Evolutionary conservation across 768 basidiomycete genomes (phyloP).

Genomic region (Scleroderma bovista): DNA sequence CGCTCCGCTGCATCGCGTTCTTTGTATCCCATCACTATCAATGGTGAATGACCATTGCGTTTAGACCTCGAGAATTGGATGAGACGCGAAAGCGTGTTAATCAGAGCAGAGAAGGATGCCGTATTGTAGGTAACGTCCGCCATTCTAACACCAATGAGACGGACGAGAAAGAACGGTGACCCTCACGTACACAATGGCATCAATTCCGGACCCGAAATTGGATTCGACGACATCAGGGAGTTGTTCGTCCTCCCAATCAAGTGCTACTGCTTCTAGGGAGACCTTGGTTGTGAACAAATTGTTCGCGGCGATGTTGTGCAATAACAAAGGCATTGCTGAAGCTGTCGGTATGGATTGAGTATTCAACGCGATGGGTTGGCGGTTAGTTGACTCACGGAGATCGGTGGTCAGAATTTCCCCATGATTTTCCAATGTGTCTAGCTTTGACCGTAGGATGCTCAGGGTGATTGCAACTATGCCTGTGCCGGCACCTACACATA

Average conservation of each 20-base stretch:
- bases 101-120: slow-evolving; percentile 70
- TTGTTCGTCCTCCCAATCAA: slow-evolving; percentile 74
- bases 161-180: neutral
- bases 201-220: slow-evolving; percentile 36
- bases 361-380: neutral
- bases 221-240: slow-evolving; percentile 41
- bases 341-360: slow-evolving; percentile 34
- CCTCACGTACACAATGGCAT: slow-evolving; percentile 62
- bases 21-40: slow-evolving; percentile 78
- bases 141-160: slow-evolving; percentile 49
- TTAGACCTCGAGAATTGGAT: slow-evolving; percentile 20
- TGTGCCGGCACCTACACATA: slow-evolving; percentile 71
- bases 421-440: slow-evolving; percentile 12
- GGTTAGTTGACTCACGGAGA: slow-evolving; percentile 46
- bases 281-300: slow-evolving; percentile 26
- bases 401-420: slow-evolving; percentile 60
- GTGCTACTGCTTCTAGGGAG: slow-evolving; percentile 31
- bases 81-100: slow-evolving; percentile 58
- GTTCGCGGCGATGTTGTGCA: slow-evolving; percentile 59
- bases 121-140: slow-evolving; percentile 94
- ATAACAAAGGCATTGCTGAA: slow-evolving; percentile 75
- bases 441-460: slow-evolving; percentile 46
- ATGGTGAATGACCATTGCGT: slow-evolving; percentile 29
- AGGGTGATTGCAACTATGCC: slow-evolving; percentile 74
- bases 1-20: slow-evolving; percentile 77